A percentile compares a stretch with the other conserved stretches of the same genome.
phyloP scores from a whole-genome alignment of 257 asterid species.

The Pogostemon cablin region DNA sequence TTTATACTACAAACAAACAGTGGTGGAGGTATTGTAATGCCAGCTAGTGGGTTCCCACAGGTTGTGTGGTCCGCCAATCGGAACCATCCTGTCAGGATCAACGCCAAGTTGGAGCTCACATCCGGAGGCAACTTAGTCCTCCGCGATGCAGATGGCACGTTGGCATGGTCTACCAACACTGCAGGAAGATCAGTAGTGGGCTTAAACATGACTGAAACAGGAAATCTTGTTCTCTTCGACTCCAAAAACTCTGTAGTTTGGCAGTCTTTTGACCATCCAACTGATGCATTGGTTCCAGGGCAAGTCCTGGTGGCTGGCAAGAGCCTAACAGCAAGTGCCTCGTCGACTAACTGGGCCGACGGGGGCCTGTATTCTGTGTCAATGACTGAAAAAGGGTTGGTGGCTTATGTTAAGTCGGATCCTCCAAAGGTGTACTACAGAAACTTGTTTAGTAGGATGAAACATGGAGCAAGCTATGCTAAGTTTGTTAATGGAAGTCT shows the following conservation, averaged over 20 bases:
- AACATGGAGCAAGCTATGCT: constrained; percentile 35
- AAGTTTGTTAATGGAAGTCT: constrained; percentile 44
- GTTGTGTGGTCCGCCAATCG: constrained; percentile 63
- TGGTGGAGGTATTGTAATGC: constrained; percentile 30
- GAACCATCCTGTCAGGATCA: constrained; percentile 37
- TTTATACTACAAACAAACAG: constrained; percentile 49
- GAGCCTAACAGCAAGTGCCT: constrained; percentile 36
- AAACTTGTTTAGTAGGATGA: background rate
- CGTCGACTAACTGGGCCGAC: background rate
- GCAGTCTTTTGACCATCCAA: constrained; percentile 55
- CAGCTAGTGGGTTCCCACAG: constrained; percentile 46
- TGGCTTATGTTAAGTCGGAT: constrained; percentile 31
- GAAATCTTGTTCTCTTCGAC: constrained; percentile 47
- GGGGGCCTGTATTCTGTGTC: constrained; percentile 35
- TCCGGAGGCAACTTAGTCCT: constrained; percentile 41
- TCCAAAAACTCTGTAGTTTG: constrained; percentile 35
- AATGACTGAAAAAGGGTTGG: constrained; percentile 31
- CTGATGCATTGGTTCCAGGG: constrained; percentile 46
- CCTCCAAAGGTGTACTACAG: constrained; percentile 43
- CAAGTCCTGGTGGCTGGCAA: constrained; percentile 44
- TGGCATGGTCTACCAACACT: constrained; percentile 53
- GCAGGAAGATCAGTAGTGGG: constrained; percentile 41
- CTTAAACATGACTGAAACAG: constrained; percentile 42
- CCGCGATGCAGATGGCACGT: constrained; percentile 46
- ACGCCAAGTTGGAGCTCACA: constrained; percentile 47